phyloP scores from a whole-genome alignment of 495 filamentous ascomycete genomes.

The Neurospora discreta region DNA sequence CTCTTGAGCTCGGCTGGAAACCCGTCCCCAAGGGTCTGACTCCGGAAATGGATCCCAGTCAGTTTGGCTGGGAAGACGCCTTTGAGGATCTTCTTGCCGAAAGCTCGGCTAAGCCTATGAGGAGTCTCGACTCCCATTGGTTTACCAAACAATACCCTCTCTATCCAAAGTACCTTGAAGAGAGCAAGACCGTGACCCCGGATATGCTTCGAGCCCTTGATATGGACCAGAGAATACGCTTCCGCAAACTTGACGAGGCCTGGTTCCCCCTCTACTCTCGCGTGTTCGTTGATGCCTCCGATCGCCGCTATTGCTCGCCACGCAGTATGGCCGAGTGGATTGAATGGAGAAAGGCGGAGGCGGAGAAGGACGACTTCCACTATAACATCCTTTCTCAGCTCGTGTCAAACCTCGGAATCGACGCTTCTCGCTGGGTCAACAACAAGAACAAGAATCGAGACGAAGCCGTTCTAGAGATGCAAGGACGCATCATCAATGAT shows the following conservation, averaged over 20 bases:
- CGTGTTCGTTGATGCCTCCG: neutral
- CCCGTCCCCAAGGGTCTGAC: slow-evolving; percentile 18
- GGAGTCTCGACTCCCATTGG: neutral
- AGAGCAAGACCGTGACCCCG: neutral
- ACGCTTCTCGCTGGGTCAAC: neutral
- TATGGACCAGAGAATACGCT: slow-evolving; percentile 5
- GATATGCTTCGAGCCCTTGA: neutral
- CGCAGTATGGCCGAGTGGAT: slow-evolving; percentile 13
- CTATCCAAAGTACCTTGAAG: neutral
- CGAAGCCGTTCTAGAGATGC: neutral
- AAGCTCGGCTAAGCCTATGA: slow-evolving; percentile 14
- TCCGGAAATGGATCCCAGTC: slow-evolving; percentile 2
- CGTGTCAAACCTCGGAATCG: neutral
- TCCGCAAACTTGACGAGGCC: slow-evolving; percentile 4
- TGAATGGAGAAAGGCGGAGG: neutral
- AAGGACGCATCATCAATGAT: neutral
- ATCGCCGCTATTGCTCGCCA: slow-evolving; percentile 5
- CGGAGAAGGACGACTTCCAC: neutral
- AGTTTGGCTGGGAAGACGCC: slow-evolving; percentile 29
- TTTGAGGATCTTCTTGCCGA: slow-evolving; percentile 31
- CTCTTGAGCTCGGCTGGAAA: slow-evolving; percentile 10
- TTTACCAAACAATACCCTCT: slow-evolving; percentile 3
- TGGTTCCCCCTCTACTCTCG: slow-evolving; percentile 6
- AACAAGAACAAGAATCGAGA: neutral
- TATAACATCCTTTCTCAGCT: neutral